A percentile compares a stretch with the other conserved stretches of the same genome.
phyloP scores from a whole-genome alignment of 1,284 basidiomycete species.

The Abortiporus biennis region DNA sequence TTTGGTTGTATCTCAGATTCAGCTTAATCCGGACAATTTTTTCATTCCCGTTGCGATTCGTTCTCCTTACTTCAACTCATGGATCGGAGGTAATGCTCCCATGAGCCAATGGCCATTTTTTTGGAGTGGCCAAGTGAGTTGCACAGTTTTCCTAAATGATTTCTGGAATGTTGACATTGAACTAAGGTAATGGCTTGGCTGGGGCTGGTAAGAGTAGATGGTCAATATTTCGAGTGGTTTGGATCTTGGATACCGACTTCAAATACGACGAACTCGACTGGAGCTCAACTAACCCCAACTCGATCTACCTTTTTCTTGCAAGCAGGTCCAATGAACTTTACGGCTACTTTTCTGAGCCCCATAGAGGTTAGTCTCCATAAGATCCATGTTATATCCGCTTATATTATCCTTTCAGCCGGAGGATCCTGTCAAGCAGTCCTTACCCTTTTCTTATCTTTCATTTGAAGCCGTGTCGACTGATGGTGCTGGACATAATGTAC shows the following conservation, averaged over 20 bases:
- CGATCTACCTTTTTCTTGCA: constrained; percentile 13
- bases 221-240: constrained; percentile 15
- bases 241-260: too few species aligned
- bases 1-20: too few species aligned
- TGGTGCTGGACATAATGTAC: constrained; percentile 23
- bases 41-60: constrained; percentile 9
- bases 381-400: not conserved
- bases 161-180: not conserved
- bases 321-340: constrained; percentile 16
- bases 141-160: not conserved
- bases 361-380: constrained; percentile 15
- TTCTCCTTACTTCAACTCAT: constrained; percentile 13
- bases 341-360: constrained; percentile 16
- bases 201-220: constrained; percentile 18
- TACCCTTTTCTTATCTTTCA: constrained; percentile 27
- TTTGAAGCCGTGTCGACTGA: constrained; percentile 25
- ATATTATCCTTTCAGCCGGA: constrained; percentile 15
- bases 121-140: constrained; percentile 11
- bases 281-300: constrained; percentile 13
- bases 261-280: constrained; percentile 9
- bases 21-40: too few species aligned
- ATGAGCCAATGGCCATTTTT: constrained; percentile 11
- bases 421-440: constrained; percentile 27
- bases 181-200: constrained; percentile 13
- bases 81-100: constrained; percentile 4